Percentiles rank a stretch among this genome's conserved stretches.
phyloP scores from a whole-genome alignment of 495 filamentous ascomycete genomes.

The Astrocystis sublimbata region DNA sequence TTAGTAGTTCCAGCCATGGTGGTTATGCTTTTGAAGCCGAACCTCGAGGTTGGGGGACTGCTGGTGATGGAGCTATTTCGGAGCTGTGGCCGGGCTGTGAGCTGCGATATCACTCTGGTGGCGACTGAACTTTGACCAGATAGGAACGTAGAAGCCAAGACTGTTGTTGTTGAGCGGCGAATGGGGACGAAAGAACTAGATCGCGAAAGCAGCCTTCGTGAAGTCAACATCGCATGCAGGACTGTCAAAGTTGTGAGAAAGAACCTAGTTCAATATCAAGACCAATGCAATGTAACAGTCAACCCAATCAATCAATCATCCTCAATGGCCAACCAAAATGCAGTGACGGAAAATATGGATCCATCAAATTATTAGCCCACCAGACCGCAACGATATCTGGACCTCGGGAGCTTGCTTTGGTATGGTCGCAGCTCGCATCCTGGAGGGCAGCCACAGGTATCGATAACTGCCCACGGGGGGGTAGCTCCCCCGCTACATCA shows the following conservation, averaged over 20 bases:
- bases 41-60: not conserved
- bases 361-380: too few species aligned
- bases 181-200: not conserved
- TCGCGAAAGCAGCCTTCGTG: conserved; percentile 9
- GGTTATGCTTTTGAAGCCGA: not conserved
- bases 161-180: not conserved
- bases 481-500: too few species aligned
- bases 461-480: too few species aligned
- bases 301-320: not conserved
- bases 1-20: conserved; percentile 17
- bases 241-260: not conserved
- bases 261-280: not conserved
- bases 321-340: not conserved
- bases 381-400: not conserved
- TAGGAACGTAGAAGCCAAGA: not conserved
- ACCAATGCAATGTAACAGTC: not conserved
- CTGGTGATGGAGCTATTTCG: not conserved
- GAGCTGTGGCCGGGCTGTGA: not conserved
- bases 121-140: too few species aligned
- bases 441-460: too few species aligned
- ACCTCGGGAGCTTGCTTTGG: too few species aligned
- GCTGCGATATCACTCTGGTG: not conserved
- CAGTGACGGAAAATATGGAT: conserved; percentile 2
- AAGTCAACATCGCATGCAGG: conserved; percentile 8
- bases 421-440: not conserved